Evolutionary conservation across 2,329 filamentous ascomycete species (phyloP).

Genomic region (Penicillium expansum): DNA sequence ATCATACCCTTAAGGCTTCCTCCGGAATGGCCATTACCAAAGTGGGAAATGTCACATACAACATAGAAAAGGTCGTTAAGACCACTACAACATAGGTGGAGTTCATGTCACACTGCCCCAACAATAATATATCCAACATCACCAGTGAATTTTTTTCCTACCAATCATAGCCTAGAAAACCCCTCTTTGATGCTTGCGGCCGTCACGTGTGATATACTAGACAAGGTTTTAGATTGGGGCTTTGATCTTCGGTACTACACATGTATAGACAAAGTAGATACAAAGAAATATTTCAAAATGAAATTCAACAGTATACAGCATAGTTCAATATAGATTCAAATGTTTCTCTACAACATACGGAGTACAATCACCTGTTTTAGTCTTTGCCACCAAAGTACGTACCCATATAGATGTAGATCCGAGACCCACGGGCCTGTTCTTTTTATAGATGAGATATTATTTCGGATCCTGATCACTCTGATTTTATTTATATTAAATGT

Average conservation of each 20-base stretch:
- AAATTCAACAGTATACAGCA: background rate
- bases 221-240: background rate
- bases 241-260: too few relatives aligned
- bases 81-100: background rate
- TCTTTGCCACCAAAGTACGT: background rate
- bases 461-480: background rate
- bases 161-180: background rate
- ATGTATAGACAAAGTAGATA: background rate
- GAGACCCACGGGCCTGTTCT: slow-evolving; percentile 5
- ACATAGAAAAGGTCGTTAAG: background rate
- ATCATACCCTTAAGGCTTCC: background rate
- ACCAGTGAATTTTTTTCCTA: background rate
- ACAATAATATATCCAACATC: background rate
- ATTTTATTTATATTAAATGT: too few relatives aligned
- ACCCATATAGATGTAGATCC: background rate
- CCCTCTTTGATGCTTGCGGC: background rate
- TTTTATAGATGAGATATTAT: background rate
- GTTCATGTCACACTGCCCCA: background rate
- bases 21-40: background rate
- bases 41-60: background rate
- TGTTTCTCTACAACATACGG: background rate
- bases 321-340: too few relatives aligned
- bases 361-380: background rate
- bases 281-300: background rate
- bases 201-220: background rate